phyloP scores from a whole-genome alignment of 441 rosid genomes.

The Populus hybrid region DNA sequence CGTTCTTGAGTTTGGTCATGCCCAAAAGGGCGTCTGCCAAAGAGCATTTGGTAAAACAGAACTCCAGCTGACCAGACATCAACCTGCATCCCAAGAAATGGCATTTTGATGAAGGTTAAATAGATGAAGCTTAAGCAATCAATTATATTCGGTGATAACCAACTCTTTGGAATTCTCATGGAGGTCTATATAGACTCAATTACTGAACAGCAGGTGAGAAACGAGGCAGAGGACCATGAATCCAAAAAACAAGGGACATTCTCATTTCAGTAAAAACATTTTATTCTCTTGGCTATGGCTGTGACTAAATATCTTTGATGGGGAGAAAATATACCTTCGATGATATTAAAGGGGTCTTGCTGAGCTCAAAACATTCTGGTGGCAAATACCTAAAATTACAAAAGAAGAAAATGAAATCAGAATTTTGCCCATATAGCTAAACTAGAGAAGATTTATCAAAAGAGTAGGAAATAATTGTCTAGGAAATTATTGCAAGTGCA shows the following conservation, averaged over 20 bases:
- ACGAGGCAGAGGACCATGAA: too few species aligned
- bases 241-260: constrained; percentile 64
- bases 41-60: too few species aligned
- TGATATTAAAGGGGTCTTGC: constrained; percentile 51
- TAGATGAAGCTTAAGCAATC: too few species aligned
- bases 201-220: constrained; percentile 47
- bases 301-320: too few species aligned
- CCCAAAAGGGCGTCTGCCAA: too few species aligned
- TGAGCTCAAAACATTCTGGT: constrained; percentile 97
- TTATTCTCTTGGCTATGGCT: neutral
- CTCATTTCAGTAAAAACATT: constrained; percentile 33
- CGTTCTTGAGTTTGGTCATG: constrained; percentile 68
- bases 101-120: too few species aligned
- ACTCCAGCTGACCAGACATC: too few species aligned
- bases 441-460: neutral
- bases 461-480: too few species aligned
- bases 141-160: constrained; percentile 83
- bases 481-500: too few species aligned
- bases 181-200: too few species aligned
- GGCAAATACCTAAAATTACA: constrained; percentile 79
- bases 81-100: too few species aligned
- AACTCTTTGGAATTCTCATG: constrained; percentile 31
- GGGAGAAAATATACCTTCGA: constrained; percentile 6
- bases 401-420: neutral
- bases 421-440: neutral